These are phyloP conservation scores for Trichosporon asahii DNA, from an alignment of 1,284 basidiomycete genomes.

Conservation along the genomic window DNA sequence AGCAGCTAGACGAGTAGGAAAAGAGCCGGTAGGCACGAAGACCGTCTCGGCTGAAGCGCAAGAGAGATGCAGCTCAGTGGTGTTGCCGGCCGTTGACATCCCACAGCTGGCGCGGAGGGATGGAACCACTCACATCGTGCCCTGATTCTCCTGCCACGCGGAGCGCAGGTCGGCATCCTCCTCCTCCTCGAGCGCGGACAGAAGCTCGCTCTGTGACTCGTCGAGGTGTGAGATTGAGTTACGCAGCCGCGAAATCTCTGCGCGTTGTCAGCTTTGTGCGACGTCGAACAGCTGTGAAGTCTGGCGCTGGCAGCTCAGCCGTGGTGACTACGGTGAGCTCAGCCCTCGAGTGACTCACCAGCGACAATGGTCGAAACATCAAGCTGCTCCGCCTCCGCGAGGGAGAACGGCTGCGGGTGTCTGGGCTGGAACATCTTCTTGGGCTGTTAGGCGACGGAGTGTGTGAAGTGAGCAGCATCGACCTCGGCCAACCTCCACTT, in stretches of 20 bases:
- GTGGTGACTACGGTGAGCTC: background rate
- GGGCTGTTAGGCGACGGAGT: background rate
- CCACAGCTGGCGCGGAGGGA: too few relatives aligned
- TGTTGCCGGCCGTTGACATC: too few relatives aligned
- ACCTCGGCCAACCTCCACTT: background rate
- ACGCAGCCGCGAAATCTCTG: constrained; percentile 71
- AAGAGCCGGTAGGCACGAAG: too few relatives aligned
- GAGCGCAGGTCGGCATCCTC: constrained; percentile 54
- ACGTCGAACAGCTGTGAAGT: background rate
- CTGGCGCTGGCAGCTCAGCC: background rate
- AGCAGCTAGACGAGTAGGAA: too few relatives aligned
- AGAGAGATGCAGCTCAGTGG: too few relatives aligned
- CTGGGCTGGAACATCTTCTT: constrained; percentile 49
- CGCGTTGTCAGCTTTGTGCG: constrained; percentile 4
- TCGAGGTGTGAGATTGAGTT: constrained; percentile 66
- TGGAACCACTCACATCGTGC: constrained; percentile 55
- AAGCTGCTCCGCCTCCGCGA: constrained; percentile 63
- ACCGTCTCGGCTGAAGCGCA: too few relatives aligned
- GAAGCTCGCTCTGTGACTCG: constrained; percentile 62
- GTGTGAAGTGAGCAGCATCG: background rate
- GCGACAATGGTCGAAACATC: constrained; percentile 66
- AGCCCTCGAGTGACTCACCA: constrained; percentile 54
- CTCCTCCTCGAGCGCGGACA: constrained; percentile 52
- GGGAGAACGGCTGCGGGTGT: constrained; percentile 70
- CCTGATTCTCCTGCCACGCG: constrained; percentile 59